Base-by-base conservation (phyloP, 2,329 filamentous ascomycete genomes). In the Dryadomyces quercus-mongolicae region DNA sequence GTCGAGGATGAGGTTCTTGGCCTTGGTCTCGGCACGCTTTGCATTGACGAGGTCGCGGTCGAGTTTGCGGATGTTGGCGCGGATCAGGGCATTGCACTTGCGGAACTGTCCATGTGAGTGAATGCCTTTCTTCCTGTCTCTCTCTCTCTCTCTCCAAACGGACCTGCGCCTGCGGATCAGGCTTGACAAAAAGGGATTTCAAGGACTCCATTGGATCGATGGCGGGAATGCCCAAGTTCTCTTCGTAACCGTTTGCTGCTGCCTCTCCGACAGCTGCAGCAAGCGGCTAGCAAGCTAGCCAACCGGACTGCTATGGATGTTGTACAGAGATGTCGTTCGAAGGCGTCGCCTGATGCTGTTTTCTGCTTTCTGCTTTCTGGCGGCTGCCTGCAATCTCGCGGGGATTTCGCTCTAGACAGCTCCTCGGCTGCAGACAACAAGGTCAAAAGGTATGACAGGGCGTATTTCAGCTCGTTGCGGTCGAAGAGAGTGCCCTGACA, bases 161-260 rank as follows among this genome's bases (percentile, higher is more conserved):
- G 74, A 95, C 92, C 78, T 98, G 92, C 59, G 86, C 86, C 70
- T 94, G 86, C 47, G 93, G 93, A 66, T 95, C 91, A 42, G 93
- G 92, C 71, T 89, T 92, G 70, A 84, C 89, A 71, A 97, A 92
- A 64, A 96, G 82, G 56, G 85, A 77, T 69, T 83, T 88, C 67
- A 97, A 76, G 46, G 86, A 80, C 74, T 97, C 89, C 93, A 97
- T 97, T 97, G 65, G 62, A 70, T 65, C 36, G 15, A 40, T 12
- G 36, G 36, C 8, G 3, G 36, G 6, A 40, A 16, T 4, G 25
- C 4, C 25, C 25, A 4, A 8, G 25, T 8, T 31, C 25, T 31
- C 25, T 31, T 8, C 8, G 25, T 31, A 31, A 31, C 25, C 25
- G 25, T 31, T 31, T 4, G 25, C 25, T 31, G 25, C n/a, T n/a